phyloP scores from a whole-genome alignment of 495 filamentous ascomycete species.

The Pyrenopolyporus hunteri region DNA sequence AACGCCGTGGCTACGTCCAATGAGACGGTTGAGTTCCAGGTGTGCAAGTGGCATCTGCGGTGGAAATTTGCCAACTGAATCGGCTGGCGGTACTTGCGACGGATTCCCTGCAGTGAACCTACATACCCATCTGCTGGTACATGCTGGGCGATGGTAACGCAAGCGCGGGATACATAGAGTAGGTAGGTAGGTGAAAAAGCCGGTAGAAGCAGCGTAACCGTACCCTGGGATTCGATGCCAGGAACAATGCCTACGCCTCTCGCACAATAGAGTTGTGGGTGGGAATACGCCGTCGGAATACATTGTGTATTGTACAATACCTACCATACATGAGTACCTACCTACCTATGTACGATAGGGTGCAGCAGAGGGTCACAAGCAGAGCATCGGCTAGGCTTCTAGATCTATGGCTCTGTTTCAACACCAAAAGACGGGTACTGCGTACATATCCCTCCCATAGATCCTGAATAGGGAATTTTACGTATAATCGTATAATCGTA shows the following conservation, averaged over 20 bases:
- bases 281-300: no score
- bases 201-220: not conserved
- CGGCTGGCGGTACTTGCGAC: not conserved
- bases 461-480: no score
- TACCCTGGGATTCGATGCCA: not conserved
- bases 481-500: no score
- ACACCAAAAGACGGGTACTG: no score
- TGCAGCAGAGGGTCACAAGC: no score
- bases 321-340: no score
- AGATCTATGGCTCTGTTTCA: no score
- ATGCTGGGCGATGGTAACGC: not conserved
- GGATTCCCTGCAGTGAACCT: not conserved
- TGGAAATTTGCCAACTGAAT: conserved; percentile 2
- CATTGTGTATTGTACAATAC: not conserved
- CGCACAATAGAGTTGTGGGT: not conserved
- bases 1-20: not conserved
- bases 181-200: not conserved
- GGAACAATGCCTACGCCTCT: not conserved
- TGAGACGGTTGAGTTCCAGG: not conserved
- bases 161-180: not conserved
- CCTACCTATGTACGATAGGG: no score
- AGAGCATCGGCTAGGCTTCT: no score
- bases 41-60: not conserved
- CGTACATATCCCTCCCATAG: no score
- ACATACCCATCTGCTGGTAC: not conserved